A percentile compares a stretch with the other conserved stretches of the same genome.
Conservation (phyloP, 306 rosid genomes). For the Dryas drummondii region DNA sequence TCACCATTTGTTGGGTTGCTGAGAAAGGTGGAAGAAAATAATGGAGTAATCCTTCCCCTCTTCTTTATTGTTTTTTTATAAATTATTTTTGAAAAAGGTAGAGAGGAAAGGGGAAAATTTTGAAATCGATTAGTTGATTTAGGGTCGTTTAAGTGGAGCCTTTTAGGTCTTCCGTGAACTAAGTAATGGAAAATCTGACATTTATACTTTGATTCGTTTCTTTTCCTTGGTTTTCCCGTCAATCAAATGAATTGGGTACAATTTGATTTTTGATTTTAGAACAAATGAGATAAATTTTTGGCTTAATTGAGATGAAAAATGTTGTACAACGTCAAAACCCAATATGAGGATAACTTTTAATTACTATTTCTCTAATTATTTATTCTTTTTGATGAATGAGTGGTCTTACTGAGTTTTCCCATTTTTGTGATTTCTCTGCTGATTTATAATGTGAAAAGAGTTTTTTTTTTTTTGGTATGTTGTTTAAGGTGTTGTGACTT, state of each 20-base stretch:
- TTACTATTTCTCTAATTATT: not conserved
- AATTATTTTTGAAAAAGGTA: not conserved
- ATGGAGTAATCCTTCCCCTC: not conserved
- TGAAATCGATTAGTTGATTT: not conserved
- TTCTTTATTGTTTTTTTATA: too few species aligned
- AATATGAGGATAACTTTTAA: not conserved
- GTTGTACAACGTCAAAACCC: not conserved
- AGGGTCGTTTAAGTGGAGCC: not conserved
- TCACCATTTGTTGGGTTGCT: not conserved
- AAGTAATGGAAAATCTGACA: not conserved
- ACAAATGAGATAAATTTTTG: not conserved
- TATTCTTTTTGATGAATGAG: not conserved
- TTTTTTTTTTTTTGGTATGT: not conserved
- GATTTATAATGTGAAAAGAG: not conserved
- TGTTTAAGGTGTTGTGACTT: not conserved
- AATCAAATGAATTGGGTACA: not conserved
- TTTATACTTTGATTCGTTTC: not conserved
- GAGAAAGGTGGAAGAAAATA: not conserved
- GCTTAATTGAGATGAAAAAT: not conserved
- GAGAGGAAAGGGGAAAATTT: not conserved
- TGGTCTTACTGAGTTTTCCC: not conserved
- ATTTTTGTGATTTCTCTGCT: not conserved
- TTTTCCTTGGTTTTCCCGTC: not conserved
- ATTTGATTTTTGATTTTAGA: not conserved
- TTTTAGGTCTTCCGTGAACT: not conserved